A percentile compares a stretch with the other conserved stretches of the same genome.
phyloP scores from a whole-genome alignment of 148 eudicot genomes.

The Spergularia marina region DNA sequence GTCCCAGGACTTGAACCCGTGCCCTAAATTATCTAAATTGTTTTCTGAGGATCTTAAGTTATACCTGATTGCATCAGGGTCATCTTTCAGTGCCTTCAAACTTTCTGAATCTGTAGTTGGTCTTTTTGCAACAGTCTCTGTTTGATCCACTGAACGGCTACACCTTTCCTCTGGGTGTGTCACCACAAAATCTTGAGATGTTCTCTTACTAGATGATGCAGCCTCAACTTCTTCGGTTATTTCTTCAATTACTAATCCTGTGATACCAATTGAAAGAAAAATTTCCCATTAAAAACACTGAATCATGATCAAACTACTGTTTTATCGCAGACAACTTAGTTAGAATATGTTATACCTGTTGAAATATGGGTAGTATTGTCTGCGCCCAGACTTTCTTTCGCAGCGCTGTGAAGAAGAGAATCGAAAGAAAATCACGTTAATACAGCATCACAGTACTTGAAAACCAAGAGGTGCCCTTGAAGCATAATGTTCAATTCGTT shows the following conservation, averaged over 20 bases:
- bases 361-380: conserved; percentile 46
- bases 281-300: conserved; percentile 5
- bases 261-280: conserved; percentile 14
- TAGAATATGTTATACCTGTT: conserved; percentile 42
- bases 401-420: conserved; percentile 43
- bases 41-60: background rate
- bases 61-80: conserved; percentile 77
- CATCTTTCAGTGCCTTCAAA: conserved; percentile 64
- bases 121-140: conserved; percentile 29
- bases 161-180: conserved; percentile 40
- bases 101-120: conserved; percentile 48
- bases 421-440: conserved; percentile 11
- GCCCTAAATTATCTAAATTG: too few species aligned
- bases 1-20: too few species aligned
- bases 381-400: conserved; percentile 45
- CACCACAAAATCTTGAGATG: conserved; percentile 32
- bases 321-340: background rate
- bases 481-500: background rate
- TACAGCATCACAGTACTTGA: background rate
- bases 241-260: conserved; percentile 89
- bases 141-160: conserved; percentile 25
- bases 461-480: background rate
- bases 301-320: conserved; percentile 10
- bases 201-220: conserved; percentile 32
- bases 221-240: conserved; percentile 64